phyloP scores from a whole-genome alignment of 1,139 yeast genomes.

The Scheffersomyces parashehatae region DNA sequence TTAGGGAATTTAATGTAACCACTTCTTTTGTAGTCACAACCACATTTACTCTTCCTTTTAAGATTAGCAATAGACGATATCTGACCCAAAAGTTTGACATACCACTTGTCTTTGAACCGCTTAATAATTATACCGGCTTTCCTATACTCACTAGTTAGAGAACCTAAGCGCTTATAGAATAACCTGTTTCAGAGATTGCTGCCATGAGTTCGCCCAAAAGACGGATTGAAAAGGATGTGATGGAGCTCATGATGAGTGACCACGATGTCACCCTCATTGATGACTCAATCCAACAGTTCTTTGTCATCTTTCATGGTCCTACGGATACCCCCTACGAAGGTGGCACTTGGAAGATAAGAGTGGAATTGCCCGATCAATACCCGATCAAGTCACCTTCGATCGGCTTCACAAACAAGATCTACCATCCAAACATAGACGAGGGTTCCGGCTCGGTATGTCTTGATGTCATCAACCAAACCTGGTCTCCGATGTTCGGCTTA shows the following conservation, averaged over 20 bases:
- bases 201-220: slow-evolving; percentile 72
- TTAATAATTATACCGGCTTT: too few species aligned
- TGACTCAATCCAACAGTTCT: slow-evolving; percentile 89
- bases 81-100: too few species aligned
- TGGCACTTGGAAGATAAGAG: slow-evolving; percentile 90
- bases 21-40: too few species aligned
- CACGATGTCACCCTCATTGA: slow-evolving; percentile 84
- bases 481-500: slow-evolving; percentile 98
- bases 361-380: slow-evolving; percentile 92
- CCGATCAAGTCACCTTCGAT: slow-evolving; percentile 96
- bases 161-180: too few species aligned
- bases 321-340: slow-evolving; percentile 85
- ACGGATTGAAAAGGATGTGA: slow-evolving; percentile 94
- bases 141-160: too few species aligned
- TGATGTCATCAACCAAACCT: slow-evolving; percentile 95
- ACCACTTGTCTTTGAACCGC: too few species aligned
- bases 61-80: too few species aligned
- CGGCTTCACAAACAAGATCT: slow-evolving; percentile 88
- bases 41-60: too few species aligned
- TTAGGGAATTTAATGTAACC: too few species aligned
- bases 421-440: slow-evolving; percentile 92
- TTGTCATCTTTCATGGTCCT: slow-evolving; percentile 87
- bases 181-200: neutral
- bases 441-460: slow-evolving; percentile 91
- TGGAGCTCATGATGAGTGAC: slow-evolving; percentile 96